Percentiles rank a stretch among this genome's conserved stretches.
phyloP scores from a whole-genome alignment of 2,329 filamentous ascomycete species.

The Ophiostoma tasmaniense region DNA sequence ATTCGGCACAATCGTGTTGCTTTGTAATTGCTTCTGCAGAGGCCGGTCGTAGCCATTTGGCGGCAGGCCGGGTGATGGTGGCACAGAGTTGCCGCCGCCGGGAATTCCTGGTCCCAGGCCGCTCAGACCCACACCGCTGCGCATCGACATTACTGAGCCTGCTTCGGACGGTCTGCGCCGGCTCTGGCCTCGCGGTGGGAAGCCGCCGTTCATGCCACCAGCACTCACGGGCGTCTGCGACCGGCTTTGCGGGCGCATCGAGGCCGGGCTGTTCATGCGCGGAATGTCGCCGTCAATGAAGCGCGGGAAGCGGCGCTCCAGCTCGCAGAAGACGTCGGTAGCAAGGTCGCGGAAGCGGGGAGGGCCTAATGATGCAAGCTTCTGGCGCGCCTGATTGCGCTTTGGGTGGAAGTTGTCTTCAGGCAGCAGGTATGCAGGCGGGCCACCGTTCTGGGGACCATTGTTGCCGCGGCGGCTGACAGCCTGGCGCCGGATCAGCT shows the following conservation, averaged over 20 bases:
- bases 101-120: constrained; percentile 19
- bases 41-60: constrained; percentile 65
- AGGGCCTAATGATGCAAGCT: constrained; percentile 79
- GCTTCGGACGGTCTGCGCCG: constrained; percentile 53
- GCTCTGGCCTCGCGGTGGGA: constrained; percentile 43
- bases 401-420: constrained; percentile 90
- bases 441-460: constrained; percentile 38
- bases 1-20: constrained; percentile 93
- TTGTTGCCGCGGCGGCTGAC: constrained; percentile 47
- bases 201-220: constrained; percentile 40
- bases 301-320: constrained; percentile 80
- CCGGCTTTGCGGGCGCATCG: constrained; percentile 51
- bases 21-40: constrained; percentile 81
- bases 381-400: constrained; percentile 93
- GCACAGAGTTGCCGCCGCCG: constrained; percentile 32
- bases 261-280: constrained; percentile 60
- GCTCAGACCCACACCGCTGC: constrained; percentile 24
- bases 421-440: constrained; percentile 71
- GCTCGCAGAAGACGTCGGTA: constrained; percentile 91
- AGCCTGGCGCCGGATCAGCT: constrained; percentile 78
- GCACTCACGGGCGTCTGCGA: constrained; percentile 49
- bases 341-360: constrained; percentile 85
- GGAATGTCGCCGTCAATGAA: constrained; percentile 64
- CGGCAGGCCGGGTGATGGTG: constrained; percentile 49
- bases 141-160: constrained; percentile 46